phyloP scores from a whole-genome alignment of 352 stramenopile genomes.

The Globisporangium heterothallicum region DNA sequence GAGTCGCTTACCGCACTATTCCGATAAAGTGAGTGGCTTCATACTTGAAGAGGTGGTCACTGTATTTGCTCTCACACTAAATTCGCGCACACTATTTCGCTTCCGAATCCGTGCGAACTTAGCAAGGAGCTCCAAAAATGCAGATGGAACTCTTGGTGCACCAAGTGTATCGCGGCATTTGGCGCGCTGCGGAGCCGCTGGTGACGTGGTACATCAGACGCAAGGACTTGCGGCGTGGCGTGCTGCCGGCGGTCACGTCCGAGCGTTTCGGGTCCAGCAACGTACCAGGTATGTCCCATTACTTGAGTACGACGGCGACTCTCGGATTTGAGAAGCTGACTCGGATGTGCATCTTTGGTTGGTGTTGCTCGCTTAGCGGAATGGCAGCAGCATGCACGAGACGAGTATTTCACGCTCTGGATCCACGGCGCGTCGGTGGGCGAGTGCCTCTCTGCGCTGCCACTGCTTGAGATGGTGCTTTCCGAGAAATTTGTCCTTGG shows the following conservation, averaged over 20 bases:
- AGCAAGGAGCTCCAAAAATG: too few relatives aligned
- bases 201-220: conserved; percentile 44
- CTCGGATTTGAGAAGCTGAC: background rate
- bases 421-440: conserved; percentile 74
- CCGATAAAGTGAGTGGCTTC: background rate
- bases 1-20: background rate
- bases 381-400: conserved; percentile 15
- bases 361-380: conserved; percentile 11
- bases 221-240: conserved; percentile 38
- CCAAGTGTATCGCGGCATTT: conserved; percentile 47
- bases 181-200: conserved; percentile 43
- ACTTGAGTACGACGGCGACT: too few relatives aligned
- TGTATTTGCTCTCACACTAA: background rate
- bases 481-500: conserved; percentile 15
- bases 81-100: too few relatives aligned
- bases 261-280: conserved; percentile 54
- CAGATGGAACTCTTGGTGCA: conserved; percentile 30
- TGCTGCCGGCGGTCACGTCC: conserved; percentile 24
- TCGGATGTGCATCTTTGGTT: background rate
- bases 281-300: conserved; percentile 30
- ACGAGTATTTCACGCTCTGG: conserved; percentile 40
- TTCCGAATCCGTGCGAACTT: too few relatives aligned
- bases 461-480: conserved; percentile 50
- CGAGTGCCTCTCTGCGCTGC: conserved; percentile 63
- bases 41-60: background rate